Evolutionary conservation across 306 rosid species (phyloP).

Genomic region (Vigna unguiculata): DNA sequence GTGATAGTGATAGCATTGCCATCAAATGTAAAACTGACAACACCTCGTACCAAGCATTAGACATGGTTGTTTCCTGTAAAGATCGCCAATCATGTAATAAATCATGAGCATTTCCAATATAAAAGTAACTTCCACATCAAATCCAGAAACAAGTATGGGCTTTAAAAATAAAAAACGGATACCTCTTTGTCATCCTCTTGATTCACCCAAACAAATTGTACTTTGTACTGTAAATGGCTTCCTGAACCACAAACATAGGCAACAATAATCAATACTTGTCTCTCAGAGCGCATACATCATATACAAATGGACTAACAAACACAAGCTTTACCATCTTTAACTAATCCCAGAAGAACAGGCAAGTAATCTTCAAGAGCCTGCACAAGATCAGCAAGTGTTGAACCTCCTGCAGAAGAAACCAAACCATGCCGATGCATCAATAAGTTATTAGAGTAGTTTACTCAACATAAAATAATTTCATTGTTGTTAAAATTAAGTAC

Average conservation of each 20-base stretch:
- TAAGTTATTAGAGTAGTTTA: slow-evolving; percentile 26
- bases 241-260: slow-evolving; percentile 62
- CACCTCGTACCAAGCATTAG: slow-evolving; percentile 94
- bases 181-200: slow-evolving; percentile 98
- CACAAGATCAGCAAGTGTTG: slow-evolving; percentile 87
- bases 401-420: slow-evolving; percentile 75
- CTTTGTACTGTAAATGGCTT: slow-evolving; percentile 89
- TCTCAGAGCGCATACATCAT: slow-evolving; percentile 38
- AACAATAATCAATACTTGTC: slow-evolving; percentile 37
- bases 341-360: slow-evolving; percentile 92
- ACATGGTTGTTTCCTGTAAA: slow-evolving; percentile 90
- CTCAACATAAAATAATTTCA: slow-evolving; percentile 32
- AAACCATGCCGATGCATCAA: slow-evolving; percentile 47
- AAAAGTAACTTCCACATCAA: slow-evolving; percentile 41
- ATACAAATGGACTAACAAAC: slow-evolving; percentile 23
- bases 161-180: background rate
- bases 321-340: slow-evolving; percentile 79
- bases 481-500: slow-evolving; percentile 37
- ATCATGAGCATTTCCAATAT: slow-evolving; percentile 36
- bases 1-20: slow-evolving; percentile 86
- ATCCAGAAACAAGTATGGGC: slow-evolving; percentile 23
- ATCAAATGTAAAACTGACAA: slow-evolving; percentile 93
- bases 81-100: slow-evolving; percentile 30
- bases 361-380: slow-evolving; percentile 92
- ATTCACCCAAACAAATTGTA: slow-evolving; percentile 88